These are phyloP conservation scores for Saprolegnia parasitica DNA, from an alignment of 352 stramenopile genomes.

Conservation along the genomic window DNA sequence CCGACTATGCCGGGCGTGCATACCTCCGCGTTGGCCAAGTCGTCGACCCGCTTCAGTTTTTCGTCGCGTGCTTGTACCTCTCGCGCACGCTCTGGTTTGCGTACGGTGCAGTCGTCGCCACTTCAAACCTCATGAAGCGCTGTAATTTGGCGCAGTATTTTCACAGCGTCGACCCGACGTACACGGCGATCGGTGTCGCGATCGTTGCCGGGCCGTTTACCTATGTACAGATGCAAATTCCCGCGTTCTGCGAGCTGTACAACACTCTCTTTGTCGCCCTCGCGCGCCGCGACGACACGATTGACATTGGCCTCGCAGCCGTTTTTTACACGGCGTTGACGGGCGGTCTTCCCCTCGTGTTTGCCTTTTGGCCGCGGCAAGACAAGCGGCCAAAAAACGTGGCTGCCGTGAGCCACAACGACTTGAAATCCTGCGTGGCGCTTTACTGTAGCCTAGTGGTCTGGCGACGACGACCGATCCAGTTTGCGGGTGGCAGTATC, in stretches of 20 bases:
- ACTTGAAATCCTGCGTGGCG: neutral
- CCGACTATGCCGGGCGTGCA: neutral
- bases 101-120: neutral
- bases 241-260: too few species aligned
- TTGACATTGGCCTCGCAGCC: neutral
- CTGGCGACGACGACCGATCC: neutral
- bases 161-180: neutral
- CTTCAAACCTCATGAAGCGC: slow-evolving; percentile 5
- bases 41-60: neutral
- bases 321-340: neutral
- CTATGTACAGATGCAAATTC: neutral
- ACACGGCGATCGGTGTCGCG: neutral
- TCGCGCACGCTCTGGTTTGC: neutral
- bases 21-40: neutral
- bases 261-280: neutral
- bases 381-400: too few species aligned
- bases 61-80: neutral
- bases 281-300: neutral
- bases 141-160: neutral
- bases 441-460: neutral
- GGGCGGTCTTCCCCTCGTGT: neutral
- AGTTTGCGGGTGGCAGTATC: too few species aligned
- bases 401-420: neutral
- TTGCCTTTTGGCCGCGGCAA: neutral
- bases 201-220: neutral